phyloP scores from a whole-genome alignment of 2,329 filamentous ascomycete genomes.

The Rhynchosporium graminicola region DNA sequence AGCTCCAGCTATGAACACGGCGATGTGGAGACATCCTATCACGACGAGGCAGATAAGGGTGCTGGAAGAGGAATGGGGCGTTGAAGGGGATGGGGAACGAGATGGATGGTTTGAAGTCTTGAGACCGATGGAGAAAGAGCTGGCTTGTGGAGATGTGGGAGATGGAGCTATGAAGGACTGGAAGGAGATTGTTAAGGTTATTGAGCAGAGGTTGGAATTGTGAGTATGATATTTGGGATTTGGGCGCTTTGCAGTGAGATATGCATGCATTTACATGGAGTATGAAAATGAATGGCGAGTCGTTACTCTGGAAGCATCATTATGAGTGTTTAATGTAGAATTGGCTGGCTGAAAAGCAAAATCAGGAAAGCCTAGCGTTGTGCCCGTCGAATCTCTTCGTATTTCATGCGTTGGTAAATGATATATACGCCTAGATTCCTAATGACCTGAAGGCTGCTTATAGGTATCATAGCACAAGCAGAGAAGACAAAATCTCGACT shows the following conservation, averaged over 20 bases:
- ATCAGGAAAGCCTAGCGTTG: too few relatives aligned
- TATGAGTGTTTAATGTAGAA: not conserved
- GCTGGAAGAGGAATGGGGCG: slow-evolving; percentile 74
- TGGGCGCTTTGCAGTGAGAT: not conserved
- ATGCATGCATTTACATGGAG: slow-evolving; percentile 3
- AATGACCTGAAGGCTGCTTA: too few relatives aligned
- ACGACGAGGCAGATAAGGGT: slow-evolving; percentile 71
- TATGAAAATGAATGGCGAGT: not conserved
- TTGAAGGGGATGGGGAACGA: slow-evolving; percentile 64
- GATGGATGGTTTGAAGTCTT: slow-evolving; percentile 70
- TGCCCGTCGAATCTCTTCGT: too few relatives aligned
- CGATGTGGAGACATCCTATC: slow-evolving; percentile 86
- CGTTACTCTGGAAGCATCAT: not conserved
- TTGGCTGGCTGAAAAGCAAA: not conserved
- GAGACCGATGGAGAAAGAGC: slow-evolving; percentile 69
- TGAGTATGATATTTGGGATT: not conserved
- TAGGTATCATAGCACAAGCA: too few relatives aligned
- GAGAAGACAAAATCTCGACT: too few relatives aligned
- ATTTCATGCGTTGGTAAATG: too few relatives aligned
- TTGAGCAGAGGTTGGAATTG: slow-evolving; percentile 51
- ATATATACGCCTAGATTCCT: too few relatives aligned
- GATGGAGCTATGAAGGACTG: slow-evolving; percentile 83
- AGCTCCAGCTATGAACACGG: slow-evolving; percentile 83
- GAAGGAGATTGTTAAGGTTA: slow-evolving; percentile 67
- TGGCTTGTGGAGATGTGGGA: slow-evolving; percentile 85